Percentiles rank a stretch among this genome's conserved stretches.
These are phyloP conservation scores for Apiospora sp. DNA, from an alignment of 2,329 filamentous ascomycete species.

Conservation along the genomic window DNA sequence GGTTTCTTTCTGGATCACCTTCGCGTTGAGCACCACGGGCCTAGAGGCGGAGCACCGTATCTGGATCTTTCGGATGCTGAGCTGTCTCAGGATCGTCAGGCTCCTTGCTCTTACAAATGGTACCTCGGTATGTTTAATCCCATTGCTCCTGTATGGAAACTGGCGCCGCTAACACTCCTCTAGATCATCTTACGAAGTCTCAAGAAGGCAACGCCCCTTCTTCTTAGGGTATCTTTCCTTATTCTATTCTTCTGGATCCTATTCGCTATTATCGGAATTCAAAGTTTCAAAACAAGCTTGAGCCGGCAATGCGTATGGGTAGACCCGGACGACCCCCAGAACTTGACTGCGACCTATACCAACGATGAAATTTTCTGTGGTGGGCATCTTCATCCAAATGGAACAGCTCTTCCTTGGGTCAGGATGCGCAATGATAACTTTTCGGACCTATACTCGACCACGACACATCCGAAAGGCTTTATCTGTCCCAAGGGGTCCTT, in stretches of 20 bases:
- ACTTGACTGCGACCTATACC: slow-evolving; percentile 63
- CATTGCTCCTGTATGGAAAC: slow-evolving; percentile 22
- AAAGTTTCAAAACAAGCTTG: slow-evolving; percentile 90
- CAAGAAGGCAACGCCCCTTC: slow-evolving; percentile 91
- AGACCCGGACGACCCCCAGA: slow-evolving; percentile 66
- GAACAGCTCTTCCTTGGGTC: slow-evolving; percentile 72
- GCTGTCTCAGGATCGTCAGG: slow-evolving; percentile 89
- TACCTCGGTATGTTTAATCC: slow-evolving; percentile 72
- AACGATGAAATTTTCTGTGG: slow-evolving; percentile 83
- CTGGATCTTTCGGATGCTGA: slow-evolving; percentile 95
- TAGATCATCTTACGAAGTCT: slow-evolving; percentile 92
- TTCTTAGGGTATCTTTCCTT: slow-evolving; percentile 92
- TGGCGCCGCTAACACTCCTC: slow-evolving; percentile 24
- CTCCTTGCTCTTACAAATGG: slow-evolving; percentile 92
- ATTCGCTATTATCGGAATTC: slow-evolving; percentile 95
- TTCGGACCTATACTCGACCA: slow-evolving; percentile 57
- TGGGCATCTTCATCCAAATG: slow-evolving; percentile 73
- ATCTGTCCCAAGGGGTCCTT: slow-evolving; percentile 84
- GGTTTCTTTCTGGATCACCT: slow-evolving; percentile 93
- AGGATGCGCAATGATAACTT: slow-evolving; percentile 47
- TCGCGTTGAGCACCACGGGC: slow-evolving; percentile 74
- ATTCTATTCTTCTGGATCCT: slow-evolving; percentile 98
- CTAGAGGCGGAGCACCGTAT: slow-evolving; percentile 76
- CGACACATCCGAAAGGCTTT: slow-evolving; percentile 77
- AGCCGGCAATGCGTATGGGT: slow-evolving; percentile 81